Evolutionary conservation across 169 alveolate genomes (phyloP).

Genomic region (Ichthyophthirius multifiliis): DNA sequence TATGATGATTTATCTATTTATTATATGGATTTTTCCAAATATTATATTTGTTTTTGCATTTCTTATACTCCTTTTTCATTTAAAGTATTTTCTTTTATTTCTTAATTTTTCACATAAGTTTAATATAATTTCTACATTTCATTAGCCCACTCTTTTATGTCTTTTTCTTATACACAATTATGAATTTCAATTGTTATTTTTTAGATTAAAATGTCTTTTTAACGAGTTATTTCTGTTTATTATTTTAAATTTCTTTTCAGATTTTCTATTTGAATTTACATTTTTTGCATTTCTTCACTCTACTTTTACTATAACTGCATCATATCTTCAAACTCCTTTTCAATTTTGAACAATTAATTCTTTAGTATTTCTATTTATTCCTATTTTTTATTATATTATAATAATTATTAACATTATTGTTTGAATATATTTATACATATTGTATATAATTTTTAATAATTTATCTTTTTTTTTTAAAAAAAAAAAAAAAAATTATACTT

Average conservation of each 20-base stretch:
- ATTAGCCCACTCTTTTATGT: constrained; percentile 49
- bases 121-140: constrained; percentile 62
- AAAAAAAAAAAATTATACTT: too few species aligned
- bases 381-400: not conserved
- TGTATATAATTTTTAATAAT: not conserved
- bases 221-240: constrained; percentile 43
- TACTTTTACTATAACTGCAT: constrained; percentile 42
- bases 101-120: constrained; percentile 61
- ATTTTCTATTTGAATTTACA: constrained; percentile 48
- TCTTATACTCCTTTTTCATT: constrained; percentile 75
- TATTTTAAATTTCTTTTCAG: constrained; percentile 38
- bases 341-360: constrained; percentile 46
- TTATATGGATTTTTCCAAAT: constrained; percentile 65
- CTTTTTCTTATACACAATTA: constrained; percentile 50
- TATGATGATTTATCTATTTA: constrained; percentile 57
- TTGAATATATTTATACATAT: too few species aligned
- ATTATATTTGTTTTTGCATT: constrained; percentile 62
- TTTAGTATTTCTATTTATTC: constrained; percentile 31
- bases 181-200: constrained; percentile 57
- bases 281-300: constrained; percentile 51
- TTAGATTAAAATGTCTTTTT: constrained; percentile 49
- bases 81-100: not conserved
- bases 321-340: constrained; percentile 52
- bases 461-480: too few species aligned
- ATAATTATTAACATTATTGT: not conserved